Evolutionary conservation across 1,139 yeast genomes (phyloP).

Genomic region (Taphrina deformans): DNA sequence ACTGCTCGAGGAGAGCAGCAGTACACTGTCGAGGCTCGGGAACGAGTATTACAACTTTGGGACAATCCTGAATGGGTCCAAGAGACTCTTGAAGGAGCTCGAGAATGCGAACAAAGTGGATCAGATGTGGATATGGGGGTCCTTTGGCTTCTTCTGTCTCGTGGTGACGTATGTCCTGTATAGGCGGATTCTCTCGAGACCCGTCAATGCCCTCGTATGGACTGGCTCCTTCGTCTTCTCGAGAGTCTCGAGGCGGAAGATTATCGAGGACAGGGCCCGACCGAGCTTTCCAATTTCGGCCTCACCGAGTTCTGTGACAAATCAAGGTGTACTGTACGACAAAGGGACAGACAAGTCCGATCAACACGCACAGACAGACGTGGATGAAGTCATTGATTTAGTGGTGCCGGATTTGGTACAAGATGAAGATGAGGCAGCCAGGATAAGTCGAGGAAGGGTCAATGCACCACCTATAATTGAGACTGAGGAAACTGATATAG

Average conservation of each 20-base stretch:
- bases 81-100: conserved; percentile 59
- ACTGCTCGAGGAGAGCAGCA: conserved; percentile 60
- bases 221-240: conserved; percentile 18
- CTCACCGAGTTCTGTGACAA: background rate
- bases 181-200: conserved; percentile 20
- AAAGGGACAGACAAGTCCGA: background rate
- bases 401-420: conserved; percentile 9
- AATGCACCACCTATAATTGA: background rate
- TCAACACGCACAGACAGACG: background rate
- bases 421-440: background rate
- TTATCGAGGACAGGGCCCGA: background rate
- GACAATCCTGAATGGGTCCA: conserved; percentile 56
- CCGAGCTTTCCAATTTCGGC: background rate
- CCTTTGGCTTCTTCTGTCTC: conserved; percentile 52
- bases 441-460: background rate
- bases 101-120: conserved; percentile 68
- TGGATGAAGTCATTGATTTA: background rate
- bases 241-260: background rate
- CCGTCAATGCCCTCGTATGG: conserved; percentile 29
- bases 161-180: conserved; percentile 22
- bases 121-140: conserved; percentile 57
- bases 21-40: conserved; percentile 54
- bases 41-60: conserved; percentile 57
- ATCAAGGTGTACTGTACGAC: background rate
- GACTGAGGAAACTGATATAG: background rate